Evolutionary conservation across 768 basidiomycete genomes (phyloP).

Genomic region (Auriscalpium orientale): DNA sequence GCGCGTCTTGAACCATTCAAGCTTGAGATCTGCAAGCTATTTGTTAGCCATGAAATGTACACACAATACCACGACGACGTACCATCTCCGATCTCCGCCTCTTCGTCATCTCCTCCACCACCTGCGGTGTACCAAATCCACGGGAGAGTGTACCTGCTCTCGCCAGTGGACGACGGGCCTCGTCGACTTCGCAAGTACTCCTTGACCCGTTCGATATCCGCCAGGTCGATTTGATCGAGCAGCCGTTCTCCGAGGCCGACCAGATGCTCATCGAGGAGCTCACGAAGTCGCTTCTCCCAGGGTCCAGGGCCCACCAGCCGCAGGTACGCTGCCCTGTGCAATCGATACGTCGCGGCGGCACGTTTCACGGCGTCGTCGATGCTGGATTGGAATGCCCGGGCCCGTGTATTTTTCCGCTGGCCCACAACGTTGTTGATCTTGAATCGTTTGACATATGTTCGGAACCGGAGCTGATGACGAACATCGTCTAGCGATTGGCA

Average conservation of each 20-base stretch:
- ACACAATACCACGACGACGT: not conserved
- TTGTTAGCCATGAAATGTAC: not conserved
- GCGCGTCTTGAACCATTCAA: not conserved
- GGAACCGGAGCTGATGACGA: not conserved
- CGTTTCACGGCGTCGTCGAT: not conserved
- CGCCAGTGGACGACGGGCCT: not conserved
- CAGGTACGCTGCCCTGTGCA: not conserved
- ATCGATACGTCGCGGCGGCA: not conserved
- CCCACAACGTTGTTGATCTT: not conserved
- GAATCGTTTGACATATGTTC: not conserved
- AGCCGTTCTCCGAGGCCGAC: not conserved
- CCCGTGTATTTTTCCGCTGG: not conserved
- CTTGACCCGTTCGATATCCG: too few relatives aligned
- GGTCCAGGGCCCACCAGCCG: not conserved
- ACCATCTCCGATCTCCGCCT: not conserved
- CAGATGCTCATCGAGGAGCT: not conserved
- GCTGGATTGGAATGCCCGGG: not conserved
- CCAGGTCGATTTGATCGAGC: not conserved
- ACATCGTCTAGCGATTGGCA: not conserved
- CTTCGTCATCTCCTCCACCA: not conserved
- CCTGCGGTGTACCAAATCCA: not conserved
- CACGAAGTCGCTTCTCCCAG: not conserved
- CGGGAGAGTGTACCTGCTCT: not conserved
- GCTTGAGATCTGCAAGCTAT: not conserved
- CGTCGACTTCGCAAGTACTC: too few relatives aligned